Percentiles rank a stretch among this genome's conserved stretches.
Conservation (phyloP, 2,329 filamentous ascomycete species). For the Cercospora nicotianae region DNA sequence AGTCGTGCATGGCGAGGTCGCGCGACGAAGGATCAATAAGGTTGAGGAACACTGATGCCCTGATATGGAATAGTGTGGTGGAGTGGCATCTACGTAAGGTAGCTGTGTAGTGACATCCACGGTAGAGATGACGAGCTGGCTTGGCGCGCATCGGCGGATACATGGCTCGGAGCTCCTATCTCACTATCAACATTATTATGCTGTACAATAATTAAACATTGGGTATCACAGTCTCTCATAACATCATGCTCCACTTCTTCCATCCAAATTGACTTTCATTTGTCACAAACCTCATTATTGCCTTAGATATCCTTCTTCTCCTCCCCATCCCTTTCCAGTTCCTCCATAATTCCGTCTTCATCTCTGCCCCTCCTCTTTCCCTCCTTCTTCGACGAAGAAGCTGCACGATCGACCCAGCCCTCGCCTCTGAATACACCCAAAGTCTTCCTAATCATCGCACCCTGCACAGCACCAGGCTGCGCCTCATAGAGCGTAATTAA, state of each 20-base stretch:
- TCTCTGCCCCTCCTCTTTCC: slow-evolving; percentile 14
- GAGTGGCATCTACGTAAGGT: too few species aligned
- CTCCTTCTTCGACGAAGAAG: slow-evolving; percentile 15
- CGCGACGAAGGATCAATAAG: not conserved
- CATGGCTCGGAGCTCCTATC: not conserved
- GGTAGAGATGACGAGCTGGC: too few species aligned
- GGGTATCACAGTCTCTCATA: slow-evolving; percentile 7
- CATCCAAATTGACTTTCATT: not conserved
- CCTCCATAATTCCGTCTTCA: slow-evolving; percentile 23
- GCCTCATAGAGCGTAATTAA: slow-evolving; percentile 76
- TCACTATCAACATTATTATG: slow-evolving; percentile 1
- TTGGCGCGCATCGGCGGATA: too few species aligned
- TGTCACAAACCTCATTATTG: not conserved
- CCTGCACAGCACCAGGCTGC: slow-evolving; percentile 66
- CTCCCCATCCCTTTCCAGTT: slow-evolving; percentile 11
- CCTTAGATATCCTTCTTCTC: not conserved
- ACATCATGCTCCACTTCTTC: not conserved
- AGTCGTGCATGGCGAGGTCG: not conserved
- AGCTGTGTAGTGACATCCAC: too few species aligned
- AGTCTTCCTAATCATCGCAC: slow-evolving; percentile 67
- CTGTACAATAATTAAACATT: not conserved
- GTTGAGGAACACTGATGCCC: not conserved
- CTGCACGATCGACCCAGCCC: slow-evolving; percentile 66
- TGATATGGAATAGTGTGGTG: not conserved
- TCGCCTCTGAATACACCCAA: slow-evolving; percentile 74